Base-by-base conservation (phyloP, 169 alveolate genomes). In the Cryptosporidium bovis region DNA sequence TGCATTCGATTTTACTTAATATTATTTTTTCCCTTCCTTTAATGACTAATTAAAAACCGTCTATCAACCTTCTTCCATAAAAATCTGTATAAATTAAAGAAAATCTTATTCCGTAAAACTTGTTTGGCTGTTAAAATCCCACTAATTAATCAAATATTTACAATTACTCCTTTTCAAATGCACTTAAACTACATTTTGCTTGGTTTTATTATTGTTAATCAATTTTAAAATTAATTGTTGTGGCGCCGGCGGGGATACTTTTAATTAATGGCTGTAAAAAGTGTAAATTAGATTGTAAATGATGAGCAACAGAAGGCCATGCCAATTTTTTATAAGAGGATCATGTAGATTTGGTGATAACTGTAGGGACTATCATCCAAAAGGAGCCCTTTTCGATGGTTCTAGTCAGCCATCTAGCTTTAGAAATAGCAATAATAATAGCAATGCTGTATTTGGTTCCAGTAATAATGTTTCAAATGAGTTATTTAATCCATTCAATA, bases 251-350 rank as follows among this genome's bases (percentile, higher is more conserved):
- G 60, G 64, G 3, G 10, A 36, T 18, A n/a, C 0, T 13, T 50
- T 64, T 16, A 64, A 64, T 64, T 12, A 31, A 3, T 31, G 0
- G 0, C n/a, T 6, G 29, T 5, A 34, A 16, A 5, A 15, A 8
- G 53, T 20, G 33, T 15, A 3, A 40, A 18, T 15, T 31, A 44
- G 16, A 15, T 4, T 20, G 16, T 2, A 15, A 34, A 36, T 29
- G 18, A 77, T 77, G 87, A 77, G 87, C 44, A 60, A 77, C 50
- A 77, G 87, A 56, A 77, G 87, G 51, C 87, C 87, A 40, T 77
- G 87, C 20, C 87, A 77, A 20, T 77, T 77, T 50, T 77, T 58
- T 77, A 33, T 77, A 33, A 77, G 87, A 77, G 87, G 87, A 36
- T 77, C 87, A 12, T 77, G 87, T 24, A 34, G 87, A 34, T 77